Evolutionary conservation across 164 flowering plant genomes (phyloP), one percentile per base, ranked within the genome.

Genomic region (Liquidambar formosana): DNA sequence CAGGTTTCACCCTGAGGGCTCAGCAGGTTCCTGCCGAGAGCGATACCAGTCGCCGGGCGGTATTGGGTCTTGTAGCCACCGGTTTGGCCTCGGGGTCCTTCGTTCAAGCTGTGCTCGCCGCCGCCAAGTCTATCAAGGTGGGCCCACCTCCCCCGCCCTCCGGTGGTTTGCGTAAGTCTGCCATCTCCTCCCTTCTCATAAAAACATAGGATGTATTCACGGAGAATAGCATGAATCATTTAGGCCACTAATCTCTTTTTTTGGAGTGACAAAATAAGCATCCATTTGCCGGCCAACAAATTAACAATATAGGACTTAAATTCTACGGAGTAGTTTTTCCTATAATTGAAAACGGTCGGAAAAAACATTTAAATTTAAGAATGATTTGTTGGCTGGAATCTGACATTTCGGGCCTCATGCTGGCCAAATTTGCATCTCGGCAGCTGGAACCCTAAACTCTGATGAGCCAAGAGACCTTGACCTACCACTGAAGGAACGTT

Each of bases 111-210:
- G 93, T 85, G 25, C 84, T 89, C 1, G 99, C 99, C 8, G 99
- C 76, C 0, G 84, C 86, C 26, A 80, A 60, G 77, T 18, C 91
- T 53, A 95, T 95, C 76, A 88, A 87, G 72, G 77, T 95, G 11
- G 99, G 99, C 63, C 87, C 86, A 8, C 93, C 99, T 58, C 99
- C 99, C 4, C 91, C 92, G 0, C 97, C 93, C 9, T 91, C 97
- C 66, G 99, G 97, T 67, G 97, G 97, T 69, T 59, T 95, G 56
- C 93, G 97, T 93, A 83, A 88, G 97, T 83, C 57, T 68, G 44
- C 52, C 16, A 21, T 86, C 97, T 0, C 51, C 8, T 0, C 27
- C 48, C 28, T 43, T 44, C 23, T 43, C 22, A 3, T 63, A n/a
- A n/a, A n/a, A n/a, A n/a, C n/a, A n/a, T n/a, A n/a, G n/a, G n/a